These are phyloP conservation scores for Cyclotella cryptica DNA, from an alignment of 108 stramenopile species.

Conservation along the genomic window DNA sequence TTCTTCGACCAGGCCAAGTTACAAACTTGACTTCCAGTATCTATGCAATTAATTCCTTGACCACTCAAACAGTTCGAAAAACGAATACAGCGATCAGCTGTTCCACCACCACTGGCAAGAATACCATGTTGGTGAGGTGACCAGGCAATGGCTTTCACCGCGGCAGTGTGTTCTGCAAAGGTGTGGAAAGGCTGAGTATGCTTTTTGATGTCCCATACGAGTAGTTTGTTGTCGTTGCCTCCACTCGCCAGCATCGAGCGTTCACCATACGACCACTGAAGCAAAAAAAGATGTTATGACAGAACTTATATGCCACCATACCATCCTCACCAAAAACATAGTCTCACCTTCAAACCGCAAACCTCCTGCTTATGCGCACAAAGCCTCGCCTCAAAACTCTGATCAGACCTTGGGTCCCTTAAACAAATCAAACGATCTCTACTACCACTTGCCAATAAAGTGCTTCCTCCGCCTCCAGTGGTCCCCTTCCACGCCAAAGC, in stretches of 20 bases:
- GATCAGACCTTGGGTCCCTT: constrained; percentile 88
- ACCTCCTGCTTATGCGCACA: constrained; percentile 96
- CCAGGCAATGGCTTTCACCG: constrained; percentile 99
- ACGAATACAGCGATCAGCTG: constrained; percentile 97
- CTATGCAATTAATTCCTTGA: constrained; percentile 81
- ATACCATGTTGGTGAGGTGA: constrained; percentile 97
- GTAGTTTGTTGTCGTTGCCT: constrained; percentile 98
- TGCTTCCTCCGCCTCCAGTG: constrained; percentile 24
- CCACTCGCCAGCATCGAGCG: constrained; percentile 91
- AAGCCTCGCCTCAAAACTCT: constrained; percentile 67
- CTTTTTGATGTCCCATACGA: constrained; percentile 93
- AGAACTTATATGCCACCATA: not conserved
- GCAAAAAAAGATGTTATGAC: not conserved
- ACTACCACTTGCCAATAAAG: constrained; percentile 15
- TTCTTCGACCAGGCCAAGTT: constrained; percentile 96
- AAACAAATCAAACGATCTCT: constrained; percentile 91
- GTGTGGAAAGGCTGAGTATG: constrained; percentile 66
- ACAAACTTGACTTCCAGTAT: constrained; percentile 99
- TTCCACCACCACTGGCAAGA: constrained; percentile 97
- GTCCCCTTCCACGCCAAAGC: constrained; percentile 84
- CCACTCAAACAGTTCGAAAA: constrained; percentile 98
- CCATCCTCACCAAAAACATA: not conserved
- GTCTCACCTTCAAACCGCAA: constrained; percentile 83
- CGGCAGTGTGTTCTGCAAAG: constrained; percentile 95
- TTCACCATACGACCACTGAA: constrained; percentile 93